Base-by-base conservation (phyloP, 257 asterid species). In the Penstemon davidsonii region DNA sequence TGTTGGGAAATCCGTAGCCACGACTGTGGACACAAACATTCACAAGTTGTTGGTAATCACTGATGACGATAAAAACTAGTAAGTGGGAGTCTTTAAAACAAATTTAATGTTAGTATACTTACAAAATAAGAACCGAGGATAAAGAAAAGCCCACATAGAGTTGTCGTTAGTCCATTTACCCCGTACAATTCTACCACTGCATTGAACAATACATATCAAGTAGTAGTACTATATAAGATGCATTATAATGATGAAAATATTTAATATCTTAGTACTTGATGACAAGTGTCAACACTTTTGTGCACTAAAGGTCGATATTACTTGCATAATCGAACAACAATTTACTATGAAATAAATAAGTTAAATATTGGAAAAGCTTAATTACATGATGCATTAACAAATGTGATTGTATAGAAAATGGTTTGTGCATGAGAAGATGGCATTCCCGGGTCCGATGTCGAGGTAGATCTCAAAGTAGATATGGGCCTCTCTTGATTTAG, bases 371-470 rank as follows among this genome's bases (percentile, higher is more conserved):
- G 40, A 55, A 71, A 67, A 64, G 13, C 44, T 19, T 15, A 15
- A 15, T 15, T 78, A 86, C 92, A 50, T 62, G 83, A 86, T 43
- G 69, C 38, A 40, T 62, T 66, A 66, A 74, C 38, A 45, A 73
- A 79, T 38, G 76, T 46, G 10, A 79, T 53, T 0, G 63, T 61
- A 52, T 60, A 86, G 71, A 80, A 84, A 68, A 86, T 77, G 61
- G 83, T 71, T 19, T 79, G 89, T 0, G 87, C 81, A 50, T 83
- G 92, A 5, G 87, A 83, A 43, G 92, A 86, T 25, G 92, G 86
- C 92, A 86, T 83, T 44, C 92, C 89, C 1, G 92, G 92, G 59
- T 80, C 92, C 36, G 89, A 75, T 78, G 80, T 75, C 60, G 68
- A 40, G 9, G 79, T 70, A 46, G 84, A 75, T 78, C 83, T 75